Evolutionary conservation across 2,329 filamentous ascomycete species (phyloP), one percentile per base, ranked within the genome.

Genomic region (Calonectria hongkongensis): DNA sequence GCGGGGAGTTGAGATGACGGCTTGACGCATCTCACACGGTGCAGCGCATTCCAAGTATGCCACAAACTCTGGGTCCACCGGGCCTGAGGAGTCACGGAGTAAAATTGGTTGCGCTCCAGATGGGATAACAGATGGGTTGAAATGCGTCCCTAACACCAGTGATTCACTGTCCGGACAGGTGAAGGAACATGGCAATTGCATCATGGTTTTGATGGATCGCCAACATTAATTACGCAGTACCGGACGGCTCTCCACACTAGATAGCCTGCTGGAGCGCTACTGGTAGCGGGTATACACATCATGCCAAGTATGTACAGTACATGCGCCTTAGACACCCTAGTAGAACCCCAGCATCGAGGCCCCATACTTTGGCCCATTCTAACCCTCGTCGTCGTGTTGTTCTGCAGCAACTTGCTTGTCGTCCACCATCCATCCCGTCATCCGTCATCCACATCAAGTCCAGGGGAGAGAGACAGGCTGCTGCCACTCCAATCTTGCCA

Each of bases 391-490:
- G 69, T 72, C 71, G 68, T 74, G 66, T 64, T 70, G 71, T 72
- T 58, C 70, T 71, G 76, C 67, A 66, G 25, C 63, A 56, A 43
- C 50, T 43, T 64, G 18, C 62, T 58, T 48, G 47, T 50, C 63
- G 56, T 66, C 70, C 73, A 58, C 74, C 75, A 68, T 79, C 75
- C 68, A 75, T 69, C 73, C 69, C 74, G 75, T 76, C 74, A 72
- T 69, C 56, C 65, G 36, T 41, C 62, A 67, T 79, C 76, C 76
- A 75, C 70, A 71, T 70, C 56, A 16, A 50, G 54, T 36, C 33
- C 54, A 60, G 54, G 54, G 54, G 33, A 60, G 30, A 73, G 65
- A 71, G 68, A 64, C 70, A 73, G 48, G 64, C 69, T 71, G 48
- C 56, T 67, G 63, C 47, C 69, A 67, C 69, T 71, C 69, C 56